Base-by-base conservation (phyloP, 1,284 basidiomycete species). In the Tilletia indica region DNA sequence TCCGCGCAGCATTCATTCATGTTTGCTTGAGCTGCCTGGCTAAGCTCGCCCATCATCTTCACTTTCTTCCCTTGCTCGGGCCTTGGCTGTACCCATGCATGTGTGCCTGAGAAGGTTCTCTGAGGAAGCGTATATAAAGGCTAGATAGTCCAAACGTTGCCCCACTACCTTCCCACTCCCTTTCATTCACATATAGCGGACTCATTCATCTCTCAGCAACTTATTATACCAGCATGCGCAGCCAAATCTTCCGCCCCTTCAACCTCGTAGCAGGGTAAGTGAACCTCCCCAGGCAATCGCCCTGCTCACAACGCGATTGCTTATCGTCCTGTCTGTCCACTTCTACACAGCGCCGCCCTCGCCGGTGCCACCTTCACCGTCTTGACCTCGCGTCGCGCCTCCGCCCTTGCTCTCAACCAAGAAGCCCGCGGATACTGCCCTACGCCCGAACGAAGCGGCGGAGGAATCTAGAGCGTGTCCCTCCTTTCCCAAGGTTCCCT, bases 181-280 rank as follows among this genome's bases (percentile, higher is more conserved):
- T 31, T 2, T 1, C 25, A 31, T 31, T 31, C 25, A 31, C 25
- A 31, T 2, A 31, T 2, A n/a, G n/a, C 25, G 25, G 25, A 31
- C 25, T 31, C 25, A 31, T 31, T 31, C 25, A 31, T 31, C 25
- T 31, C 2, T 1, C 25, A 31, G 25, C 25, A 31, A 31, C 25
- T 31, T 31, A 31, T 31, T 31, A 31, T 31, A 31, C 25, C 25
- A 31, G 25, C 61, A 64, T 64, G 61, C 61, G 61, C 34, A 38
- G 34, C 36, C 12, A 9, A 19, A 64, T 64, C 61, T 64, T 64
- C 16, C 61, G 61, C 31, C 61, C 61, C 61, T 64, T 64, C 61
- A 64, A 64, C 61, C 61, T 64, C 61, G 16, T 64, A 9, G 61
- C 61, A 38, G 61, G 61, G 61, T 64, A 38, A 64, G 61, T 64